Conservation (phyloP, 805 yeast species). For the Starmerella powellii region DNA sequence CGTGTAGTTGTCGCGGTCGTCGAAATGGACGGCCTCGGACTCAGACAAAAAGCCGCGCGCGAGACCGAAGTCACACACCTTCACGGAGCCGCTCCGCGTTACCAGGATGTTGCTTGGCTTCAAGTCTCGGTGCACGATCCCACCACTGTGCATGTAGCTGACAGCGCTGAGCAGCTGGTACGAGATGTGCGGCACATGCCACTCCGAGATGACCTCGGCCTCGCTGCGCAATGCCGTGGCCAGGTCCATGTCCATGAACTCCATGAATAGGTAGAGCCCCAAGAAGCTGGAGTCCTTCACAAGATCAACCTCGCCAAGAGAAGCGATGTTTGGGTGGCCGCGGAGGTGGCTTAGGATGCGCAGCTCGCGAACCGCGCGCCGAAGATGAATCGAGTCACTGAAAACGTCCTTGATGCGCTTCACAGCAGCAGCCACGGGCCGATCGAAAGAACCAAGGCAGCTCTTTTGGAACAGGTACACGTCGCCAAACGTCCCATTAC, state of each 20-base stretch:
- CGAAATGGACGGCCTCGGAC: conserved; percentile 16
- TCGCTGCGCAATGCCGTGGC: conserved; percentile 48
- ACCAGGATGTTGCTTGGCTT: conserved; percentile 85
- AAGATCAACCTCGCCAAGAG: conserved; percentile 61
- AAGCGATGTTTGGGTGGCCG: conserved; percentile 76
- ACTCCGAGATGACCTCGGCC: conserved; percentile 69
- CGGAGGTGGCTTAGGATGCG: conserved; percentile 67
- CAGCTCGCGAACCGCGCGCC: conserved; percentile 74
- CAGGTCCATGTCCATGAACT: conserved; percentile 68
- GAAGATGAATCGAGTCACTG: conserved; percentile 50
- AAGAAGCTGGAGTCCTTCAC: conserved; percentile 56
- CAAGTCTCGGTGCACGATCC: conserved; percentile 81
- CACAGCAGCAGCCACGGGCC: conserved; percentile 42
- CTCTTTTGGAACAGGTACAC: conserved; percentile 19
- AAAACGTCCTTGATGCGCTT: conserved; percentile 69
- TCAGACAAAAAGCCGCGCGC: conserved; percentile 55
- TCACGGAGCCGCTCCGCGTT: conserved; percentile 57
- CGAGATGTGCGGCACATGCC: conserved; percentile 60
- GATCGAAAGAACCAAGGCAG: not conserved
- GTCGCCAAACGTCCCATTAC: conserved; percentile 24
- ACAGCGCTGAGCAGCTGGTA: conserved; percentile 80
- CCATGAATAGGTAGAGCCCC: conserved; percentile 84
- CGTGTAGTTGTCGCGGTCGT: conserved; percentile 27
- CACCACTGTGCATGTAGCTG: conserved; percentile 82
- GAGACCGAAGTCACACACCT: conserved; percentile 88